Conservation (phyloP, 2,329 filamentous ascomycete genomes). For the Truncatella angustata region DNA sequence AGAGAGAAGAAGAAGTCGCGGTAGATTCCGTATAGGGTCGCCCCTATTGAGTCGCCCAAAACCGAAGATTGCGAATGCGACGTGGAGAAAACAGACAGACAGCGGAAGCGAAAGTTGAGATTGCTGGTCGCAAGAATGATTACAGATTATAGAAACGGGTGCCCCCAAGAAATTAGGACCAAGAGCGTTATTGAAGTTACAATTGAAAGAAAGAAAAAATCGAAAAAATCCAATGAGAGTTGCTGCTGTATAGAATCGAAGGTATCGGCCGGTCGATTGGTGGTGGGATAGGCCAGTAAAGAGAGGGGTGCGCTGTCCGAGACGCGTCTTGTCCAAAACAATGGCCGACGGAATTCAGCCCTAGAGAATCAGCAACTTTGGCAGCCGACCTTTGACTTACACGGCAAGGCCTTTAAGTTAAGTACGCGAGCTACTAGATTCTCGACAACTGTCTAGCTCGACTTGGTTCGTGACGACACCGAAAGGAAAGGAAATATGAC, state of each 20-base stretch:
- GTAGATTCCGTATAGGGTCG: not conserved
- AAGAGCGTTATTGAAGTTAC: too few relatives aligned
- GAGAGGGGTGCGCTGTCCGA: conserved; percentile 2
- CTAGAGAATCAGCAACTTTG: conserved; percentile 15
- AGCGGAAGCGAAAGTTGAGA: not conserved
- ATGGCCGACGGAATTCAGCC: conserved; percentile 14
- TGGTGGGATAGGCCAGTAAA: not conserved
- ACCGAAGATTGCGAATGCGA: too few relatives aligned
- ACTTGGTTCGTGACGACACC: conserved; percentile 18
- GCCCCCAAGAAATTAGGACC: not conserved
- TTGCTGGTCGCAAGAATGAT: not conserved
- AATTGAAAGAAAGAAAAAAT: too few relatives aligned
- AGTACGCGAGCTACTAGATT: conserved; percentile 18
- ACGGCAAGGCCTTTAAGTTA: not conserved
- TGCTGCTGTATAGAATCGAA: not conserved
- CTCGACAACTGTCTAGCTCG: conserved; percentile 13
- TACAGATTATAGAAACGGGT: not conserved
- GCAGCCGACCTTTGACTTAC: too few relatives aligned
- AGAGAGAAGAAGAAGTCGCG: not conserved
- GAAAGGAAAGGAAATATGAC: conserved; percentile 17
- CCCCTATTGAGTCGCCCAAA: too few relatives aligned
- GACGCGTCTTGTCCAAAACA: conserved; percentile 14
- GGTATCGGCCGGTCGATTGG: not conserved
- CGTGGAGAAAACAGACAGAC: too few relatives aligned
- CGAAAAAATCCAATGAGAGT: not conserved